Base-by-base conservation (phyloP, 768 basidiomycete genomes). In the Fibroporia radiculosa region DNA sequence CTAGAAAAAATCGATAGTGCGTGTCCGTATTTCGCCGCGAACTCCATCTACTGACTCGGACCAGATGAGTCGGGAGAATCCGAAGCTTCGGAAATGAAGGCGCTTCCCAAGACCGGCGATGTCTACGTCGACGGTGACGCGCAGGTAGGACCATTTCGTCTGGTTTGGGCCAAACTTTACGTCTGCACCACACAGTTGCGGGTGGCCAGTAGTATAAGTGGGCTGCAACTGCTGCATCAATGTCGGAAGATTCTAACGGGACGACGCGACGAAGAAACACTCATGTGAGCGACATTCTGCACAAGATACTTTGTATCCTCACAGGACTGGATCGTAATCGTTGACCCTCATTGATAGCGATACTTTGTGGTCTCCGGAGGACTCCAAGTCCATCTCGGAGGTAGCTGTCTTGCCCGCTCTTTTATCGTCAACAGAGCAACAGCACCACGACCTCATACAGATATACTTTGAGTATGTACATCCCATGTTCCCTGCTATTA, bases 1-100 rank as follows among this genome's bases (percentile, higher is more conserved):
- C 18, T 46, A 22, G 45, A 46, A 27, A 39, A 22, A 23, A 23
- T 46, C 18, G 45, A 46, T 14, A 40, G 45, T 46, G 16, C 18
- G 26, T 12, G 12, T 18, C 16, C 16, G 20, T 4, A 28, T 39
- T 6, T 4, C 23, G 31, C 19, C 14, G 14, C 20, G 28, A 12
- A 11, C 23, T 25, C 20, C 12, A 34, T 23, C 27, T 7, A 2
- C 13, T 34, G 18, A 38, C 25, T 4, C 36, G n/a, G n/a, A 22
- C 25, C 24, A 46, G 45, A 3, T 24, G 45, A 46, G 12, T 29
- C 45, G 13, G 28, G 14, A n/a, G 37, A 12, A 26, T 46, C 45
- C 7, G 45, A 46, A 14, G 45, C 39, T 11, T 25, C 22, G 10
- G 44, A 45, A 16, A 19, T 29, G 36, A 39, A 27, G 20, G 6